Base-by-base conservation (phyloP, 23 red algal species). In the Gracilaria gracilis region DNA sequence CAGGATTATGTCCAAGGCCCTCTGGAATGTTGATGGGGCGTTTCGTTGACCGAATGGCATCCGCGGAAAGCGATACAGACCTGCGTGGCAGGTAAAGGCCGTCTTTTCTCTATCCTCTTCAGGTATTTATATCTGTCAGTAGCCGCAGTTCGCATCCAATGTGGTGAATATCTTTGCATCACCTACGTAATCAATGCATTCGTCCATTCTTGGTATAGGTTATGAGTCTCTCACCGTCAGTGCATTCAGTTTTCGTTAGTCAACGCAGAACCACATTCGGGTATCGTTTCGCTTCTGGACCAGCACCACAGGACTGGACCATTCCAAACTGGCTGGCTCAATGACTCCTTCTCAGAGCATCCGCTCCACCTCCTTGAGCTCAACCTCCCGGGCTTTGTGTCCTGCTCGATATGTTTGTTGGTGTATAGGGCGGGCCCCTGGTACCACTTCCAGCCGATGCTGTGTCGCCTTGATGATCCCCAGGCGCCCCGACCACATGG, bases 191-290 rank as follows among this genome's bases (percentile, higher is more conserved):
- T 88, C 84, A 9, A 88, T 72, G n/a, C 57, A 88, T 12, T 78
- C 67, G 57, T 88, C 84, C 25, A 77, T 88, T 40, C 84, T 28
- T 33, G 84, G 84, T 67, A 88, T 75, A 0, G 82, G 82, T 7
- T 72, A 86, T 3, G 35, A 46, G 27, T 86, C 82, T 49, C 64
- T 67, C 5, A 64, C 62, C 57, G 23, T 86, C 7, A 86, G 2
- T 61, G 40, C 32, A 64, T 86, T 86, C 61, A 86, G 62, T 12
- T 50, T 37, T 24, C 51, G 62, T 5, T 86, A 86, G 15, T 76
- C 38, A 11, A 76, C 28, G n/a, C 27, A 76, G n/a, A 76, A 76
- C 8, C 9, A 15, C 71, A 76, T 48, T 29, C 59, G 8, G 0
- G 36, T 29, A 21, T 48, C 81, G 0, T 36, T 23, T 5, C 40